Base-by-base conservation (phyloP, 2,329 filamentous ascomycete genomes). In the Daldinia sp. region DNA sequence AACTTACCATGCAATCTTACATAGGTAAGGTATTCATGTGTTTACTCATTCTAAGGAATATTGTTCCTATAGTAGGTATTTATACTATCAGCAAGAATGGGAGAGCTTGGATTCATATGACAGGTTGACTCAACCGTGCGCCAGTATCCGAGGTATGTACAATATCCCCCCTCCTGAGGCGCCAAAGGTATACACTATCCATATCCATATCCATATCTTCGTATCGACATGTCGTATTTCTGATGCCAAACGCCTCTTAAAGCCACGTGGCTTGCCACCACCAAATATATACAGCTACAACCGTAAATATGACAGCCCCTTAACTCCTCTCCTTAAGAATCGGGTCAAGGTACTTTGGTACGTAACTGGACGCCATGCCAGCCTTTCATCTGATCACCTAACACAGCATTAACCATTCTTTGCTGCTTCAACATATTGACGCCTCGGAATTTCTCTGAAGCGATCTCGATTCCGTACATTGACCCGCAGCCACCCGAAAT, bases 281-380 rank as follows among this genome's bases (percentile, higher is more conserved):
- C 13, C 15, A 15, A 39, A 10, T 13, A 23, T 44, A 42, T 57
- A 65, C 13, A 53, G 50, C n/a, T 48, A 39, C 30, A 50, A 20
- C 33, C 15, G 30, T 26, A 42, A 28, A 10, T 23, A 28, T 56
- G 10, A 23, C 13, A n/a, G 2, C 20, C 30, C n/a, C 46, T 23
- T 10, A 26, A 18, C 50, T 15, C 13, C 9, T 46, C 44, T 9
- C 13, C 30, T 20, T 5, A 39, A 4, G 4, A 28, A 37, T 28
- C 13, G 23, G 15, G 20, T 77, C 67, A 83, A 9, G 84, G 83
- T 37, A 80, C 87, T 77, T 86, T 90, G 26, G 93, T 96, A 79
- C 89, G 89, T 75, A 97, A 83, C 82, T 95, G 92, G 67, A 96
- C 86, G 7, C 93, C 93, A 80, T 97, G 93, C 93, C 93, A 96